These are phyloP conservation scores for Mimosa pudica DNA, from an alignment of 306 rosid genomes.

Conservation along the genomic window DNA sequence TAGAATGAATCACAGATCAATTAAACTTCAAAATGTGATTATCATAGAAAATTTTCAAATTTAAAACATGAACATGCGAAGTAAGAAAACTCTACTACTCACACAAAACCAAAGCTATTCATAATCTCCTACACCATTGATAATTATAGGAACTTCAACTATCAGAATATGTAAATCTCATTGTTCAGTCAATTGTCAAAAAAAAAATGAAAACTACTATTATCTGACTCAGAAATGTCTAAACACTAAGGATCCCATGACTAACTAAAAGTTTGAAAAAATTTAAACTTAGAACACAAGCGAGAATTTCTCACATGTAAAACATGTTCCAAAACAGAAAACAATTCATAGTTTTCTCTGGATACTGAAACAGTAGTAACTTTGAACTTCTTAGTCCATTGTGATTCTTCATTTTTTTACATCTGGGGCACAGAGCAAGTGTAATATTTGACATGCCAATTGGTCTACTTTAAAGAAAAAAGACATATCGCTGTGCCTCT, in stretches of 20 bases:
- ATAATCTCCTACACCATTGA: background rate
- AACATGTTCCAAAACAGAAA: background rate
- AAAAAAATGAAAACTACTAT: background rate
- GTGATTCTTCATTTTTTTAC: background rate
- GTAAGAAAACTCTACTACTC: background rate
- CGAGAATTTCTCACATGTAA: background rate
- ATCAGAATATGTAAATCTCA: background rate
- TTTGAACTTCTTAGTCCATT: background rate
- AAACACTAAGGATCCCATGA: background rate
- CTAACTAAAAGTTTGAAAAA: background rate
- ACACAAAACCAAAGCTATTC: background rate
- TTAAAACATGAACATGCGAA: background rate
- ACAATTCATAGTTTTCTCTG: background rate
- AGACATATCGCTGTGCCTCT: background rate
- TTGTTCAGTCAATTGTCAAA: background rate
- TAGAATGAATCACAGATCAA: background rate
- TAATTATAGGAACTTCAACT: background rate
- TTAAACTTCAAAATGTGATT: slow-evolving; percentile 3
- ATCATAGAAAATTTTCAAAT: background rate
- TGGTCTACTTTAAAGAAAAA: background rate
- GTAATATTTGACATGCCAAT: slow-evolving; percentile 6
- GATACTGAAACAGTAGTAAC: background rate
- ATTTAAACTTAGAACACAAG: background rate
- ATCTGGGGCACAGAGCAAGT: background rate
- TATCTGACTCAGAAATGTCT: background rate